Percentiles rank a stretch among this genome's conserved stretches.
phyloP scores from a whole-genome alignment of 176 grass and related monocot genomes.

The Secale cereale region DNA sequence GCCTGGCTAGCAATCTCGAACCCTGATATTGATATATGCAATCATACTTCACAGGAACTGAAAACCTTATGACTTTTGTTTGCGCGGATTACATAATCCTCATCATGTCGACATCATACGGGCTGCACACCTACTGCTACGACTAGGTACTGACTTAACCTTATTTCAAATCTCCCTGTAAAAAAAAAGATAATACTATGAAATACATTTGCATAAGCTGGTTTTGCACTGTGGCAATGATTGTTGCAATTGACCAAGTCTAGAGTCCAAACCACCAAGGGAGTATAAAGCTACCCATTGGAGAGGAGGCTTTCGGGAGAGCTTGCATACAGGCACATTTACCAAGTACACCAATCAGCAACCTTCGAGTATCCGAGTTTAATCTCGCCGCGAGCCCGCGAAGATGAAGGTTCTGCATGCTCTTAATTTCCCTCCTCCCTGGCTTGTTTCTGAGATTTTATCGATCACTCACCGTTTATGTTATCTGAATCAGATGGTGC shows the following conservation, averaged over 20 bases:
- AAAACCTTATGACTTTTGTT: not conserved
- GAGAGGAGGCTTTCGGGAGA: slow-evolving; percentile 3
- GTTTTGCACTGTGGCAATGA: not conserved
- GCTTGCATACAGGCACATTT: not conserved
- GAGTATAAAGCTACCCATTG: not conserved
- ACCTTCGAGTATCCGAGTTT: slow-evolving; percentile 3
- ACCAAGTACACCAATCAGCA: not conserved
- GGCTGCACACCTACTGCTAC: slow-evolving; percentile 22
- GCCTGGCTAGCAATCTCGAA: too few relatives aligned
- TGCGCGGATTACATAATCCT: not conserved
- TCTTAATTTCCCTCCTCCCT: not conserved
- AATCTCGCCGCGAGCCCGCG: not conserved
- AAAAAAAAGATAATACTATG: not conserved
- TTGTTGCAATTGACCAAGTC: slow-evolving; percentile 3
- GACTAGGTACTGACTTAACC: slow-evolving; percentile 6
- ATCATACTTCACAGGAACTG: not conserved
- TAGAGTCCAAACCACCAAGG: not conserved
- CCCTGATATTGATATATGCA: too few relatives aligned
- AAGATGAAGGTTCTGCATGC: slow-evolving; percentile 43
- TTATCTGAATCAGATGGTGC: slow-evolving; percentile 42
- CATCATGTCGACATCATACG: not conserved
- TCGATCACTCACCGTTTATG: not conserved
- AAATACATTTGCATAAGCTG: not conserved
- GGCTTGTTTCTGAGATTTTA: not conserved
- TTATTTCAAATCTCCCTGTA: not conserved